Conservation (phyloP, 2,329 filamentous ascomycete species). For the Aspergillus terreus region DNA sequence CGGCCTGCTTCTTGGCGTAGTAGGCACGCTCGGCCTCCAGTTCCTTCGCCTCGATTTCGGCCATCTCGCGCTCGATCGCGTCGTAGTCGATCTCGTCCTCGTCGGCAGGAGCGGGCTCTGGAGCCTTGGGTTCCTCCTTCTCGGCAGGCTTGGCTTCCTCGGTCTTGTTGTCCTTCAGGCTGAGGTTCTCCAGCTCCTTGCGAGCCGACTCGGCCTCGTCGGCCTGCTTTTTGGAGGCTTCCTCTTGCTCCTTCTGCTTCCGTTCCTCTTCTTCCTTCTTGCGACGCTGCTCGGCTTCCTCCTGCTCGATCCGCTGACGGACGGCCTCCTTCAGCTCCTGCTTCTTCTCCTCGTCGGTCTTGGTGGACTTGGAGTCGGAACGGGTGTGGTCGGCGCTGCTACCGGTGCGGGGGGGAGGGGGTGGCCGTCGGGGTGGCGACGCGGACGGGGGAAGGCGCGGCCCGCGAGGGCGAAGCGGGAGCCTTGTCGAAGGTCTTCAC, state of each 20-base stretch:
- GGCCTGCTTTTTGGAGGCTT: neutral
- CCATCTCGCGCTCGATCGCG: slow-evolving; percentile 46
- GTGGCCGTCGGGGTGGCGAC: slow-evolving; percentile 70
- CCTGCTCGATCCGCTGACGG: slow-evolving; percentile 53
- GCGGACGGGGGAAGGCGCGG: slow-evolving; percentile 56
- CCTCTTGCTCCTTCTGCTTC: slow-evolving; percentile 30
- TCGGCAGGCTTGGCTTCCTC: slow-evolving; percentile 43
- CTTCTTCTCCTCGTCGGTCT: slow-evolving; percentile 77
- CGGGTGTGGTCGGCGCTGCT: slow-evolving; percentile 66
- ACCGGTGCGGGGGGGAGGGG: slow-evolving; percentile 72
- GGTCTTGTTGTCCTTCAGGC: slow-evolving; percentile 35
- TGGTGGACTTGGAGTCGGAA: slow-evolving; percentile 65
- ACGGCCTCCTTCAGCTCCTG: slow-evolving; percentile 64
- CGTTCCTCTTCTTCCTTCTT: slow-evolving; percentile 48
- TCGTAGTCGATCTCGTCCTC: slow-evolving; percentile 45
- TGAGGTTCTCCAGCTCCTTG: slow-evolving; percentile 21
- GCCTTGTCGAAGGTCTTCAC: slow-evolving; percentile 68
- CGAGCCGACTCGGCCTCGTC: neutral
- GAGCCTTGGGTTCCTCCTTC: slow-evolving; percentile 26
- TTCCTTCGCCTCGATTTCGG: slow-evolving; percentile 46
- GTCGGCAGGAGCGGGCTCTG: slow-evolving; percentile 29
- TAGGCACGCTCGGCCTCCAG: slow-evolving; percentile 44
- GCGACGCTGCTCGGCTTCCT: slow-evolving; percentile 50
- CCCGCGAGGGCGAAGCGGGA: slow-evolving; percentile 57
- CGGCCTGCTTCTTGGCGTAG: slow-evolving; percentile 73